These are phyloP conservation scores for Jacaranda mimosifolia DNA, from an alignment of 257 asterid species.

Conservation along the genomic window DNA sequence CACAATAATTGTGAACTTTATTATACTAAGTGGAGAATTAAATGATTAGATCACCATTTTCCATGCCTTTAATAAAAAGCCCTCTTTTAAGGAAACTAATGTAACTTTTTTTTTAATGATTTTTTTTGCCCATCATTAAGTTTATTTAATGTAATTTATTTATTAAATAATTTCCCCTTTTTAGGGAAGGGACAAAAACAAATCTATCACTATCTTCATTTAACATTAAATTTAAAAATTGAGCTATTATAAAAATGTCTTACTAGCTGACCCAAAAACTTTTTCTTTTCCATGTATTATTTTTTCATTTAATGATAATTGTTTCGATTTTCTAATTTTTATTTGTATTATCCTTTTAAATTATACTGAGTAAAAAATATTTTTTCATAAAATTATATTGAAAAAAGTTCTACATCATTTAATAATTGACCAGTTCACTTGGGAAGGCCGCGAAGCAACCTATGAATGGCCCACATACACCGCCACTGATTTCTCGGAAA, in stretches of 20 bases:
- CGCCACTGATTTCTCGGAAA: not conserved
- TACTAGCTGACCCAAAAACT: not conserved
- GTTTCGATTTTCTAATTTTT: too few relatives aligned
- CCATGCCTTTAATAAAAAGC: not conserved
- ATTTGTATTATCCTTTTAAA: too few relatives aligned
- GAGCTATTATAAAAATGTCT: slow-evolving; percentile 1
- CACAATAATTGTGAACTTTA: not conserved
- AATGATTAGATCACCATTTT: not conserved
- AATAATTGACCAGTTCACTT: not conserved
- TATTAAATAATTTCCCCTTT: not conserved
- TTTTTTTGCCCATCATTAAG: not conserved
- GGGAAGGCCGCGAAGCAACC: not conserved
- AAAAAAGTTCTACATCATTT: not conserved
- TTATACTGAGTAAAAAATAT: too few relatives aligned
- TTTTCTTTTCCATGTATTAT: not conserved
- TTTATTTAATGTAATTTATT: not conserved
- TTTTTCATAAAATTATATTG: not conserved
- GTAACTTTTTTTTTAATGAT: not conserved
- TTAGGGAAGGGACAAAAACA: slow-evolving; percentile 1
- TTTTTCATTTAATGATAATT: too few relatives aligned
- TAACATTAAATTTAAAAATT: not conserved
- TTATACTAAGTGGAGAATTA: not conserved
- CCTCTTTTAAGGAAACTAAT: not conserved
- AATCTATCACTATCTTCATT: not conserved
- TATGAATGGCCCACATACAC: not conserved